Evolutionary conservation across 2,329 filamentous ascomycete species (phyloP), one percentile per base, ranked within the genome.

Genomic region (Pseudogymnoascus sp.): DNA sequence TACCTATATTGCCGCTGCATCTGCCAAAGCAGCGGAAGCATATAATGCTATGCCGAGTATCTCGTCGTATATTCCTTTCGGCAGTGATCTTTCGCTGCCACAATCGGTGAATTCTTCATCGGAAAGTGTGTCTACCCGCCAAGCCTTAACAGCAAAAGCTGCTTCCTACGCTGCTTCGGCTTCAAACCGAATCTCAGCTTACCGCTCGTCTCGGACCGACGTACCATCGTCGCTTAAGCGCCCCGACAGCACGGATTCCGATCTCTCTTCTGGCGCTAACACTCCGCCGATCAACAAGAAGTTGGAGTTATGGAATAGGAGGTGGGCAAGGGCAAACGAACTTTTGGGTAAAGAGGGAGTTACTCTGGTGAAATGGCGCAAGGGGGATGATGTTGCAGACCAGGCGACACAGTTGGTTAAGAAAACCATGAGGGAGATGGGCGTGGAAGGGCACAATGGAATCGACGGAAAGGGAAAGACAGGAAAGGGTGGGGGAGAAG

Each of bases 351-450:
- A 78, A 4, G 77, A 85, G 39, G 87, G 87, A 3, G 87, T 94
- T 0, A 76, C 81, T 66, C 72, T 94, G 37, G 84, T 89, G 66
- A 90, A 83, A 19, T 94, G 90, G 90, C 80, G 88, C 43, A 82
- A 81, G 10, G 90, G 90, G 0, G 78, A 80, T 29, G 90, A 94
- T 75, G 87, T 90, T 6, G 78, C 84, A 62, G 78, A 78, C 0
- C 87, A 90, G 72, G 86, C 88, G 2, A 78, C 86, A 61, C 82
- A 79, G 12, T 80, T 92, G 63, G 83, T 91, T 3, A 80, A 81
- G 72, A 77, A 80, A 64, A 81, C 80, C 31, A 68, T 84, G 69
- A 74, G 70, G 63, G 76, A 79, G 37, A 75, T 81, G 72, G 74
- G 67, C 2, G 68, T 71, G n/a, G 69, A 73, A 41, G 69, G 71